Evolutionary conservation across 129 eudicot species (phyloP).

Genomic region (Artemisia annua): DNA sequence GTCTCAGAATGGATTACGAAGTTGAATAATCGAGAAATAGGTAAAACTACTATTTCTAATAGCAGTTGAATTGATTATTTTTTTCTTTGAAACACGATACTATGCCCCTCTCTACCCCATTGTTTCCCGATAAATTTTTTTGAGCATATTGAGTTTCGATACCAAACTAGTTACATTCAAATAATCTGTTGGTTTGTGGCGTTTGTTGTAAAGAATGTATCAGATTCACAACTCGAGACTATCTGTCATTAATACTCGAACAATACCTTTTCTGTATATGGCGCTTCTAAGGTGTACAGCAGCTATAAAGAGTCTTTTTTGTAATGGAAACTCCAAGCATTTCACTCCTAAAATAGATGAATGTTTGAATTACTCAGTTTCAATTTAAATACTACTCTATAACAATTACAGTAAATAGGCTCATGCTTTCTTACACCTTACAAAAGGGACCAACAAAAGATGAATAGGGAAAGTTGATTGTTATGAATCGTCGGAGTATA

Average conservation of each 20-base stretch:
- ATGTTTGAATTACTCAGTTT: background rate
- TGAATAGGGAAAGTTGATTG: background rate
- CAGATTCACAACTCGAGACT: background rate
- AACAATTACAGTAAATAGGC: background rate
- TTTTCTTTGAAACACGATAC: background rate
- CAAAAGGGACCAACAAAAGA: background rate
- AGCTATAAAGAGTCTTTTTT: too few relatives aligned
- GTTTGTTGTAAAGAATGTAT: background rate
- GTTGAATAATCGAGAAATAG: conserved; percentile 65
- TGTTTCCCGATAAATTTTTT: background rate
- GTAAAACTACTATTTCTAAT: conserved; percentile 31
- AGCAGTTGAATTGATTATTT: background rate
- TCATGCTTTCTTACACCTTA: background rate
- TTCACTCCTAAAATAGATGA: too few relatives aligned
- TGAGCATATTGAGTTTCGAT: background rate
- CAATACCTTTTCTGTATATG: background rate
- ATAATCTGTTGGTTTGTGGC: background rate
- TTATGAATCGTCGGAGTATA: too few relatives aligned
- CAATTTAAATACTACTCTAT: background rate
- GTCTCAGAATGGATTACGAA: conserved; percentile 67
- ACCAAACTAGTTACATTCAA: background rate
- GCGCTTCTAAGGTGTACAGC: background rate
- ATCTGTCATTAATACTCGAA: background rate
- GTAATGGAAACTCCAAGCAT: too few relatives aligned
- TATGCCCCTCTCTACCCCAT: background rate